Evolutionary conservation across 768 basidiomycete species (phyloP), one percentile per base, ranked within the genome.

Genomic region (Pleurotus cornucopiae): DNA sequence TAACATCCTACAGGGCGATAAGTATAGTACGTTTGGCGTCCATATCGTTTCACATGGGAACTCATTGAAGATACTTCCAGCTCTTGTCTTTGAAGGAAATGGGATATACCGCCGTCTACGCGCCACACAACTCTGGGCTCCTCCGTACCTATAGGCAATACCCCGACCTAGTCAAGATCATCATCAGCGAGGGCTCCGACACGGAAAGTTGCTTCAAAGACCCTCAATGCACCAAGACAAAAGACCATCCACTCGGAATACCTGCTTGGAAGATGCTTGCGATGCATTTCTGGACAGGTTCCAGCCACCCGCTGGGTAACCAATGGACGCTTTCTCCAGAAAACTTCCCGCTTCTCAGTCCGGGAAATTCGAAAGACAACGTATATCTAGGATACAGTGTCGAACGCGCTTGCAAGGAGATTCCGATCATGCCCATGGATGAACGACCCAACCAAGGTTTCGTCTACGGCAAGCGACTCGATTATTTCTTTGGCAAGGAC

Each of bases 211-310:
- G 49, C 41, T 55, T 59, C 46, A 44, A n/a, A 14, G 12, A 49
- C 34, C 13, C 56, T 41, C 49, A 59, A 6, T 73, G 72, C 52
- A 60, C 69, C 21, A 68, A 67, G 38, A 57, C 62, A 1, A 54
- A 59, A 2, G 41, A 56, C 3, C 69, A 73, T 54, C 71, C 71
- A 2, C 56, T 49, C 2, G 73, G 71, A 6, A 72, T 74, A 26
- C 71, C 72, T 0, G 66, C 65, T 6, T 74, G 72, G 72, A 74
- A 71, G 52, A 63, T 74, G 5, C 69, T 74, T 44, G 62, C 69
- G 18, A 67, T 70, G 23, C 62, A 63, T 46, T 73, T 59, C 57
- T 64, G 67, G 65, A 56, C 62, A 5, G 44, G 44, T n/a, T 26
- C 57, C 14, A 48, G 37, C 11, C 52, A 51, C 13, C 62, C 67